A percentile compares a stretch with the other conserved stretches of the same genome.
These are phyloP conservation scores for Colletotrichum paranaense DNA, from an alignment of 2,329 filamentous ascomycete species.

Conservation along the genomic window DNA sequence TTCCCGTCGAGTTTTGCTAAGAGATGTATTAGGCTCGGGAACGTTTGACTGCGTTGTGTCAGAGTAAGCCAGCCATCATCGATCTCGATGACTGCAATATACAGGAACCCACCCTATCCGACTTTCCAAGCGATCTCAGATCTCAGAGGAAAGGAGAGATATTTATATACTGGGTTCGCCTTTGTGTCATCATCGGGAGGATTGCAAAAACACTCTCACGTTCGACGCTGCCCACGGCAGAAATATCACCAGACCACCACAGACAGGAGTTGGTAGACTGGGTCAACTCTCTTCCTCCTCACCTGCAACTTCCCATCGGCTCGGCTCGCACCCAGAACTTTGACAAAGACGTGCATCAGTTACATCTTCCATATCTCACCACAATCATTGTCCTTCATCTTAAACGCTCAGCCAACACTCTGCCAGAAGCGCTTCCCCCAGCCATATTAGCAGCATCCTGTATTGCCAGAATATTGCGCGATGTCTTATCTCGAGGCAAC, in stretches of 20 bases:
- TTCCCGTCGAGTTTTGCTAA: not conserved
- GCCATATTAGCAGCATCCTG: slow-evolving; percentile 52
- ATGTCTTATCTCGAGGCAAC: slow-evolving; percentile 51
- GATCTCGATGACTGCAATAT: slow-evolving; percentile 54
- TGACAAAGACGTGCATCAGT: slow-evolving; percentile 53
- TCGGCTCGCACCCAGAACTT: slow-evolving; percentile 45
- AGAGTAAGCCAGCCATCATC: slow-evolving; percentile 56
- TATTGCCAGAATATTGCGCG: slow-evolving; percentile 50
- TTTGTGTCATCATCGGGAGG: slow-evolving; percentile 52
- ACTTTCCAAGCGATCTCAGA: slow-evolving; percentile 48
- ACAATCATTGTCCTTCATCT: slow-evolving; percentile 54
- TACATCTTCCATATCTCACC: slow-evolving; percentile 54
- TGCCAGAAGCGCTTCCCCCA: slow-evolving; percentile 49
- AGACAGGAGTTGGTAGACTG: slow-evolving; percentile 48
- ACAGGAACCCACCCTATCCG: slow-evolving; percentile 47
- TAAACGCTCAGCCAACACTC: slow-evolving; percentile 46
- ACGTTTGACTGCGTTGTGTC: slow-evolving; percentile 53
- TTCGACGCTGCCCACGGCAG: slow-evolving; percentile 28
- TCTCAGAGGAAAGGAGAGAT: slow-evolving; percentile 49
- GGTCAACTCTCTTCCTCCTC: slow-evolving; percentile 46
- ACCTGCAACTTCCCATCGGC: slow-evolving; percentile 47
- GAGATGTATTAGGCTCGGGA: slow-evolving; percentile 44
- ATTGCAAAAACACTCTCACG: slow-evolving; percentile 51
- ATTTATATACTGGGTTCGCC: slow-evolving; percentile 54
- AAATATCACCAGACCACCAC: slow-evolving; percentile 41